These are phyloP conservation scores for Cercospora beticola DNA, from an alignment of 2,329 filamentous ascomycete species.

Conservation along the genomic window DNA sequence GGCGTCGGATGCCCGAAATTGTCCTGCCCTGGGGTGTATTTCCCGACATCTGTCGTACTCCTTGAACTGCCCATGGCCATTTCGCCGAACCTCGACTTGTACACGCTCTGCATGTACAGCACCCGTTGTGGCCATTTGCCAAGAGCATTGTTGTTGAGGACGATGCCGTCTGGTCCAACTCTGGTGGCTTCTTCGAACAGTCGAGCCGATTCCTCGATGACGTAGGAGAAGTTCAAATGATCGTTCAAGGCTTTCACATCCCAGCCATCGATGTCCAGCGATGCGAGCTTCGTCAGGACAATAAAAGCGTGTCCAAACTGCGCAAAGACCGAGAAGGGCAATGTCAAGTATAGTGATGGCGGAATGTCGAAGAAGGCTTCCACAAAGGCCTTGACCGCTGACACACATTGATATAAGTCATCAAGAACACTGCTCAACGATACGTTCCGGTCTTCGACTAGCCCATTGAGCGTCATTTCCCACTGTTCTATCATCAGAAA, in stretches of 20 bases:
- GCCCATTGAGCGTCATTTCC: slow-evolving; percentile 31
- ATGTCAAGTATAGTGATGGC: slow-evolving; percentile 26
- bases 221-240: slow-evolving; percentile 24
- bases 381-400: slow-evolving; percentile 29
- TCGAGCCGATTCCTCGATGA: slow-evolving; percentile 27
- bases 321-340: slow-evolving; percentile 34
- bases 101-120: slow-evolving; percentile 33
- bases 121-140: slow-evolving; percentile 32
- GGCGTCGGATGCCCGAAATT: slow-evolving; percentile 24
- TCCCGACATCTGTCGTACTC: slow-evolving; percentile 1
- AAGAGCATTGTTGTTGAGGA: slow-evolving; percentile 34
- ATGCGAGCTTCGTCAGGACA: slow-evolving; percentile 31
- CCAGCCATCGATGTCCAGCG: slow-evolving; percentile 36
- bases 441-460: slow-evolving; percentile 28
- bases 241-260: slow-evolving; percentile 26
- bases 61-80: not conserved
- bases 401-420: slow-evolving; percentile 30
- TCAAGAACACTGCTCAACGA: slow-evolving; percentile 29
- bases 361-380: slow-evolving; percentile 33
- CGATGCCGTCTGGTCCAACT: slow-evolving; percentile 28
- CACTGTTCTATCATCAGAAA: slow-evolving; percentile 4
- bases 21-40: slow-evolving; percentile 12
- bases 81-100: slow-evolving; percentile 27
- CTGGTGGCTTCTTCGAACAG: slow-evolving; percentile 27
- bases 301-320: slow-evolving; percentile 37